These are phyloP conservation scores for Suillus ampliporus DNA, from an alignment of 768 basidiomycete species.

Conservation along the genomic window DNA sequence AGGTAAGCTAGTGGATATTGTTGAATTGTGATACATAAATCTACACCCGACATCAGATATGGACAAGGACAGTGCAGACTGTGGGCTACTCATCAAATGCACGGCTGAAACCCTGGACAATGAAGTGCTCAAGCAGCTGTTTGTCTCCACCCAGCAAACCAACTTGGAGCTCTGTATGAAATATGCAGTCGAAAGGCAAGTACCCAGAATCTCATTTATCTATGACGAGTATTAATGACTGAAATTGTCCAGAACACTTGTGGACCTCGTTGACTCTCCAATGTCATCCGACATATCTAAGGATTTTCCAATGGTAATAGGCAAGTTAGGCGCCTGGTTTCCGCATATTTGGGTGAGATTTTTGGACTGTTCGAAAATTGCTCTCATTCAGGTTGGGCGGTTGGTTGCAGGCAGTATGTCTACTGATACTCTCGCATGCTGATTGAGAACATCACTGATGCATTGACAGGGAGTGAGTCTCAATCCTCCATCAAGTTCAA, in stretches of 20 bases:
- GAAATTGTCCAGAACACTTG: not conserved
- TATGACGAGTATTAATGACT: too few relatives aligned
- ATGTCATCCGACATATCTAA: too few relatives aligned
- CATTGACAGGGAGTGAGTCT: not conserved
- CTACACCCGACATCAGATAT: conserved; percentile 28
- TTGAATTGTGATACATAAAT: not conserved
- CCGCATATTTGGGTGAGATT: not conserved
- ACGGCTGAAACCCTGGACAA: conserved; percentile 26
- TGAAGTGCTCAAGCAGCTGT: conserved; percentile 21
- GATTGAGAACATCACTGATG: not conserved
- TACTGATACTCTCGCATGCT: too few relatives aligned
- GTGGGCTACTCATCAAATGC: conserved; percentile 19
- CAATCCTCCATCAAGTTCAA: not conserved
- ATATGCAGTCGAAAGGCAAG: conserved; percentile 7
- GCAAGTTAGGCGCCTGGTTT: not conserved
- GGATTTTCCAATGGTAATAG: not conserved
- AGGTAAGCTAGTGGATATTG: not conserved
- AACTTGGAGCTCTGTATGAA: conserved; percentile 23
- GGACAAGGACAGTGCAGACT: conserved; percentile 19
- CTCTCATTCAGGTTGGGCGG: not conserved
- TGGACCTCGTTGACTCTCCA: not conserved
- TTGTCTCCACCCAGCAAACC: conserved; percentile 32
- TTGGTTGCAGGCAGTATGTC: not conserved
- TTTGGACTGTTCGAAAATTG: not conserved
- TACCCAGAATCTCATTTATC: not conserved